Base-by-base conservation (phyloP, 345 rosid genomes). In the Draba incana region DNA sequence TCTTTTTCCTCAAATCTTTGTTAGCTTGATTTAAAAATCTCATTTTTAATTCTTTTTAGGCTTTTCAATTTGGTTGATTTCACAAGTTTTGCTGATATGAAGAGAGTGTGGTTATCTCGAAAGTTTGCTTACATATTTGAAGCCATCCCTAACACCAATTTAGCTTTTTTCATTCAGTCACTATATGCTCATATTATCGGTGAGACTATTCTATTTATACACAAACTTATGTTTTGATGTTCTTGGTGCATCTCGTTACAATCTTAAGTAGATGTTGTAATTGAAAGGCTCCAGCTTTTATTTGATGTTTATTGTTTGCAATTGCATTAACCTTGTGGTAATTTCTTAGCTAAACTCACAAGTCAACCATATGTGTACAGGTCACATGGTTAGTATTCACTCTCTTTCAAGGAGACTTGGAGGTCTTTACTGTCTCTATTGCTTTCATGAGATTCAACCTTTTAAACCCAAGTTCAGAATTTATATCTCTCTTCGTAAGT, bases 351-450 rank as follows among this genome's bases (percentile, higher is more conserved):
- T 53, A 46, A 37, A 49, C 43, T 37, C 62, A 60, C 35, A 56
- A 39, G 44, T 20, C 24, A 4, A 31, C 48, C 42, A 42, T 62
- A 64, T 66, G 12, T 42, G 27, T 80, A 82, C 87, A 94, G 97
- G 95, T 77, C 81, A 86, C 69, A 80, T 94, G 79, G 47, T 82
- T 49, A 69, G 76, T 53, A 48, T 56, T 64, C 75, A 58, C 68
- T 84, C 92, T 27, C 84, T 93, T 33, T 81, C 88, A 58, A 58
- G 57, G 57, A 84, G 88, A 72, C 78, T 88, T n/a, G 97, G 95
- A 44, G 97, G 91, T 43, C 81, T 93, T 15, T 88, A 90, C 79
- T 93, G 97, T 85, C 94, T 93, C 47, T 90, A 81, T 80, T 93
- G 91, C 79, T 88, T 90, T 39, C 79, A 88, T 66, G 96, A 85